Evolutionary conservation across 305 asterid genomes (phyloP).

Genomic region (Andrographis paniculata): DNA sequence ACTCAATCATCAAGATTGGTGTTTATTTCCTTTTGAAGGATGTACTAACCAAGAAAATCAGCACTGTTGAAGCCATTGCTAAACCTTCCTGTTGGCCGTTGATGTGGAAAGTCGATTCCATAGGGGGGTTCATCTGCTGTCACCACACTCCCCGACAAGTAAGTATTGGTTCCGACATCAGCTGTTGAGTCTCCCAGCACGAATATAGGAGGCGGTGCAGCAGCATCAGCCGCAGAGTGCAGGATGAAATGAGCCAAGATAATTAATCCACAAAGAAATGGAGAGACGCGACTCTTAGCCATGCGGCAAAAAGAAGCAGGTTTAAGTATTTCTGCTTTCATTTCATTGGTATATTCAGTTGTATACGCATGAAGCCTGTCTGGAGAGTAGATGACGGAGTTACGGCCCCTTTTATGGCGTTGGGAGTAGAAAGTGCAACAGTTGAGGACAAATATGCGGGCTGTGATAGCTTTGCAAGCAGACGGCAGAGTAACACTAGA

Average conservation of each 20-base stretch:
- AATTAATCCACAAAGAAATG: constrained; percentile 13
- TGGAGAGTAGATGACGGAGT: too few species aligned
- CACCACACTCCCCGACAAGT: constrained; percentile 17
- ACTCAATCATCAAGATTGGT: background rate
- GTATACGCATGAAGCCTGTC: too few species aligned
- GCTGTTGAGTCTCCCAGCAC: constrained; percentile 54
- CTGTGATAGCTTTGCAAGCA: too few species aligned
- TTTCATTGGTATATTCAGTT: too few species aligned
- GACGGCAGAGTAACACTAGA: too few species aligned
- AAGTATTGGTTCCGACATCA: constrained; percentile 58
- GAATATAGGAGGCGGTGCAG: constrained; percentile 22
- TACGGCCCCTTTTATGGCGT: too few species aligned
- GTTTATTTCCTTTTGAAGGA: background rate
- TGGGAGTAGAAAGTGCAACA: too few species aligned
- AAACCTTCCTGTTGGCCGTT: constrained; percentile 49
- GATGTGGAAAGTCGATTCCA: constrained; percentile 43
- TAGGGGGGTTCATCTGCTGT: constrained; percentile 38
- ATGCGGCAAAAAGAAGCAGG: too few species aligned
- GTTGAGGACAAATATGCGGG: too few species aligned
- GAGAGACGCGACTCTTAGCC: constrained; percentile 9
- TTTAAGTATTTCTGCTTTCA: too few species aligned
- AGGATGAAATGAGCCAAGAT: constrained; percentile 4
- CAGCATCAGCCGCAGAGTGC: constrained; percentile 9
- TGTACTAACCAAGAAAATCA: constrained; percentile 35
- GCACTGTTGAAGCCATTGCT: constrained; percentile 61